Conservation (phyloP, 108 stramenopile genomes). For the Skeletonema grethae region DNA sequence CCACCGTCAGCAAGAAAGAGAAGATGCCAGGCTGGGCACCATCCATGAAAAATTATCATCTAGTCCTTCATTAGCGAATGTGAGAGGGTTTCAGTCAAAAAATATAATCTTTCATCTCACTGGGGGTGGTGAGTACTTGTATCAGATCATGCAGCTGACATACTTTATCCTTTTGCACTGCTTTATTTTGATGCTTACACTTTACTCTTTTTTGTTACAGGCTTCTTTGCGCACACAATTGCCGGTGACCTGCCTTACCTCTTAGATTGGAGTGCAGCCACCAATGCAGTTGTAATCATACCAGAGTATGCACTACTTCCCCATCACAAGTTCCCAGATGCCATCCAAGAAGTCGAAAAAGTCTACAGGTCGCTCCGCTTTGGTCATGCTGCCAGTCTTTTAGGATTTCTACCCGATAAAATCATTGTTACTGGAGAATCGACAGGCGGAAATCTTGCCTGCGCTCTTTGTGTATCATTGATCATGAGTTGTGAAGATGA, state of each 20-base stretch:
- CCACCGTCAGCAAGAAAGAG: slow-evolving; percentile 40
- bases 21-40: slow-evolving; percentile 41
- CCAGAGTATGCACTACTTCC: slow-evolving; percentile 84
- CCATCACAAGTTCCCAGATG: slow-evolving; percentile 71
- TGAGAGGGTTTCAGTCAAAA: slow-evolving; percentile 39
- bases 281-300: slow-evolving; percentile 76
- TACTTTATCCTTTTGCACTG: no score
- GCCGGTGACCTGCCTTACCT: slow-evolving; percentile 82
- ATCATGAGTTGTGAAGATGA: slow-evolving; percentile 39
- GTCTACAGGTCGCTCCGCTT: slow-evolving; percentile 62
- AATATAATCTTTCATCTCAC: slow-evolving; percentile 84
- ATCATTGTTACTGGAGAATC: slow-evolving; percentile 84
- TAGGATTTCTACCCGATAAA: slow-evolving; percentile 75
- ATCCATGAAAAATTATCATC: slow-evolving; percentile 57
- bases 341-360: slow-evolving; percentile 56
- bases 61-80: slow-evolving; percentile 32
- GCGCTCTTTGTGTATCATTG: slow-evolving; percentile 73
- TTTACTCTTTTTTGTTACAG: no score
- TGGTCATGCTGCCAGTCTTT: slow-evolving; percentile 52
- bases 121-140: slow-evolving; percentile 55
- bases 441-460: slow-evolving; percentile 79
- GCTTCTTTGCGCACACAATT: slow-evolving; percentile 82
- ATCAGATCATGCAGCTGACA: no score
- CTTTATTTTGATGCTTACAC: no score
- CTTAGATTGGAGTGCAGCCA: slow-evolving; percentile 77